Conservation (phyloP, 768 basidiomycete species). For the Mycena amicta region DNA sequence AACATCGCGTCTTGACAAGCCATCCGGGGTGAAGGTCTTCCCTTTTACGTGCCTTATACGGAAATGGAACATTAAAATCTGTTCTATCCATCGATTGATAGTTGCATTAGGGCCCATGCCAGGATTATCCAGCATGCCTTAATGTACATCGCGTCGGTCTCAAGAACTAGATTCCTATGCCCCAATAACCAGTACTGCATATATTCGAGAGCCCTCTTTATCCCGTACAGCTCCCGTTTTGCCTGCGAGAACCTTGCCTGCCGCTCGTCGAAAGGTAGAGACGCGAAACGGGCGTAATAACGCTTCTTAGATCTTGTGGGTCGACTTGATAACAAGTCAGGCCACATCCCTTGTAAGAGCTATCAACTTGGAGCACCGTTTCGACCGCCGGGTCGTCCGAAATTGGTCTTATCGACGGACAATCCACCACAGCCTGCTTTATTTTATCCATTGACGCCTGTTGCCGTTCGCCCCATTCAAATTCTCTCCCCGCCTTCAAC, state of each 20-base stretch:
- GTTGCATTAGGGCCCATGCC: conserved; percentile 34
- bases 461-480: conserved; percentile 9
- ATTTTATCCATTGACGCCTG: conserved; percentile 22
- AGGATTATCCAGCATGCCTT: conserved; percentile 36
- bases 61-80: conserved; percentile 36
- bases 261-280: conserved; percentile 37
- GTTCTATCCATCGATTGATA: conserved; percentile 39
- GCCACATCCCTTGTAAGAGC: conserved; percentile 35
- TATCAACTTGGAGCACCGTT: conserved; percentile 41
- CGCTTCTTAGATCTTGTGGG: conserved; percentile 17
- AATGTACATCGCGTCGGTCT: conserved; percentile 25
- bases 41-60: conserved; percentile 31
- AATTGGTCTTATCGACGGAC: conserved; percentile 33
- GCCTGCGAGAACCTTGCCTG: conserved; percentile 39
- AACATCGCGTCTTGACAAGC: conserved; percentile 26
- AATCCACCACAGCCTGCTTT: conserved; percentile 26
- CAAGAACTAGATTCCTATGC: conserved; percentile 24
- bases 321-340: conserved; percentile 40
- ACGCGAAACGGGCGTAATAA: conserved; percentile 36
- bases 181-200: conserved; percentile 25
- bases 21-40: conserved; percentile 29
- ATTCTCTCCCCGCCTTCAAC: background rate
- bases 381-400: conserved; percentile 31
- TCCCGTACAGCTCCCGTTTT: conserved; percentile 43
- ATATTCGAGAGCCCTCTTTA: conserved; percentile 26